Evolutionary conservation across 2,329 filamentous ascomycete genomes (phyloP).

Genomic region (Akanthomyces lecanii): DNA sequence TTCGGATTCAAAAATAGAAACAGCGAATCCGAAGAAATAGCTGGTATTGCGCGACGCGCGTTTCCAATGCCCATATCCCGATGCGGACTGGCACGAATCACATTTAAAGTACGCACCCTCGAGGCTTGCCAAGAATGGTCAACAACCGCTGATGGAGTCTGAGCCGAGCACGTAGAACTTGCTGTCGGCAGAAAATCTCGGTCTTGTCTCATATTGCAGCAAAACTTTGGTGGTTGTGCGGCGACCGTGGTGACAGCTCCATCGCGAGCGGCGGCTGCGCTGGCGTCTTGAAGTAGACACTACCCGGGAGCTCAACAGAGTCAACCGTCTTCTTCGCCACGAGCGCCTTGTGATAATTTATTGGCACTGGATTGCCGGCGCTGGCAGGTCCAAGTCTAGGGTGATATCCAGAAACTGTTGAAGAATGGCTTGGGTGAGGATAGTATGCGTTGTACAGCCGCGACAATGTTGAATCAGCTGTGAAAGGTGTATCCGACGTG

Average conservation of each 20-base stretch:
- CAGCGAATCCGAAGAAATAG: neutral
- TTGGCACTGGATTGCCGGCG: neutral
- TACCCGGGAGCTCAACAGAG: constrained; percentile 3
- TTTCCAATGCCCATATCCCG: neutral
- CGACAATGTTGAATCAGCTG: too few species aligned
- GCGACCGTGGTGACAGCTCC: neutral
- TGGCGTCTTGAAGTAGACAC: neutral
- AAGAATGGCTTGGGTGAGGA: neutral
- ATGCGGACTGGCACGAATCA: neutral
- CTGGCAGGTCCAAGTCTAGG: neutral
- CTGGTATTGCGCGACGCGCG: neutral
- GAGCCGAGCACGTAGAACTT: neutral
- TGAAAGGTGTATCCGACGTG: neutral
- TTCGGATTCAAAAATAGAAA: constrained; percentile 5
- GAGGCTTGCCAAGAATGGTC: neutral
- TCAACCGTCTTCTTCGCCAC: too few species aligned
- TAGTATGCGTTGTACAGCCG: neutral
- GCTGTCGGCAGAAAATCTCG: too few species aligned
- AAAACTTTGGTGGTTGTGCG: neutral
- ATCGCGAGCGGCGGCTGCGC: neutral
- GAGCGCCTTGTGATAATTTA: neutral
- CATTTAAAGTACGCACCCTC: too few species aligned
- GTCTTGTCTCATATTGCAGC: neutral
- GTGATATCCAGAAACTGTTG: neutral
- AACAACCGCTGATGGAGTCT: neutral